phyloP scores from a whole-genome alignment of 306 rosid genomes.

The Geum urbanum region DNA sequence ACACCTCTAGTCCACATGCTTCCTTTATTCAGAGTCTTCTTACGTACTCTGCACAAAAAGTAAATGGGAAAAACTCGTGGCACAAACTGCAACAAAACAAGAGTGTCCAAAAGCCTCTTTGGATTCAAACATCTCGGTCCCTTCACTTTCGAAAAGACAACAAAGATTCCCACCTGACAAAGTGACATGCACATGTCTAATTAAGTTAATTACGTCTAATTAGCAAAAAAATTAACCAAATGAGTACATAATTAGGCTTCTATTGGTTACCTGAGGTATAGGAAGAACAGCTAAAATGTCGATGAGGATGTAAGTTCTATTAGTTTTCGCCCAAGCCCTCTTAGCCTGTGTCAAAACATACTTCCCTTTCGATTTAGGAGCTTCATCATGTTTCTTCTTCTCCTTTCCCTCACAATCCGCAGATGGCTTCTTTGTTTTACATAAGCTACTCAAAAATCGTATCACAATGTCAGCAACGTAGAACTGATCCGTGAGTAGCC shows the following conservation, averaged over 20 bases:
- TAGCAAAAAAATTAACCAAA: background rate
- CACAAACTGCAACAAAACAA: background rate
- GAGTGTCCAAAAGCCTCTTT: background rate
- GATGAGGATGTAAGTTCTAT: conserved; percentile 8
- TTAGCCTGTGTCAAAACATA: background rate
- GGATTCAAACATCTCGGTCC: background rate
- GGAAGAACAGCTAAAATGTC: conserved; percentile 37
- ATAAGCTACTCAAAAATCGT: background rate
- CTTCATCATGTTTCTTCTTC: background rate
- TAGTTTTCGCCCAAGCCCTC: background rate
- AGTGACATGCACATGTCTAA: background rate
- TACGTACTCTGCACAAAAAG: conserved; percentile 11
- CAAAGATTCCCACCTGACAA: conserved; percentile 21
- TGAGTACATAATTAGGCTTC: background rate
- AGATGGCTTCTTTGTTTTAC: background rate
- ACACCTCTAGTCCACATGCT: conserved; percentile 23
- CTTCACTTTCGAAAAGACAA: background rate
- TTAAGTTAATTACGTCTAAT: too few relatives aligned
- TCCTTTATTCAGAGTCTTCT: background rate
- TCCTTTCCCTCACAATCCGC: background rate
- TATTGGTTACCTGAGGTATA: conserved; percentile 20
- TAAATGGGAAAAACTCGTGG: conserved; percentile 27
- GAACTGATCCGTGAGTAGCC: conserved; percentile 26
- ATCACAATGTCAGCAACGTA: conserved; percentile 22
- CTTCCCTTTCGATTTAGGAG: background rate